A percentile compares a stretch with the other conserved stretches of the same genome.
Evolutionary conservation across 768 basidiomycete genomes (phyloP).

Genomic region (Collybia mongolica): DNA sequence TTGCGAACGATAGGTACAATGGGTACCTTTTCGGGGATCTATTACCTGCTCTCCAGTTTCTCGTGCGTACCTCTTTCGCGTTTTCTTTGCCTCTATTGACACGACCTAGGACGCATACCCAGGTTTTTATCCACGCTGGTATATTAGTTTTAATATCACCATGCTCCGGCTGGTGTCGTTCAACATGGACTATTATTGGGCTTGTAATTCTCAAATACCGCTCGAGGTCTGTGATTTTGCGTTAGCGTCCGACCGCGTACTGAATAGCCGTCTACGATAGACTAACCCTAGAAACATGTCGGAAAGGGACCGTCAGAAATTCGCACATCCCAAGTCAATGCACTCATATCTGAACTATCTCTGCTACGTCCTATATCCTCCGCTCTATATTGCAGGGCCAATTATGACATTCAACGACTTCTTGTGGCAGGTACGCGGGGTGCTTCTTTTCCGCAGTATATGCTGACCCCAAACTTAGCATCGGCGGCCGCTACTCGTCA

Average conservation of each 20-base stretch:
- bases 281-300: slow-evolving; percentile 24
- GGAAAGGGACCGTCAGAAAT: slow-evolving; percentile 60
- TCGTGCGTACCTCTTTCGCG: slow-evolving; percentile 47
- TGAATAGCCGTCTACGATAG: slow-evolving; percentile 3
- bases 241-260: background rate
- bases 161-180: slow-evolving; percentile 93
- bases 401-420: slow-evolving; percentile 97
- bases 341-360: slow-evolving; percentile 78
- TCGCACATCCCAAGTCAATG: slow-evolving; percentile 50
- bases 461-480: slow-evolving; percentile 38
- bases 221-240: background rate
- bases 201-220: slow-evolving; percentile 34
- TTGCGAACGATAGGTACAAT: slow-evolving; percentile 69
- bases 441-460: background rate
- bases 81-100: slow-evolving; percentile 5
- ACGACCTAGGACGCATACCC: slow-evolving; percentile 54
- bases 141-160: slow-evolving; percentile 93
- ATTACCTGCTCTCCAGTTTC: slow-evolving; percentile 47
- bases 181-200: slow-evolving; percentile 93
- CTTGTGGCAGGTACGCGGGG: slow-evolving; percentile 67
- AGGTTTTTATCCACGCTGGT: slow-evolving; percentile 90
- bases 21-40: slow-evolving; percentile 72
- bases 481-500: slow-evolving; percentile 52
- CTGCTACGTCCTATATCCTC: slow-evolving; percentile 87
- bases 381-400: slow-evolving; percentile 94